Evolutionary conservation across 2,329 filamentous ascomycete genomes (phyloP).

Genomic region (Balansia obtecta): DNA sequence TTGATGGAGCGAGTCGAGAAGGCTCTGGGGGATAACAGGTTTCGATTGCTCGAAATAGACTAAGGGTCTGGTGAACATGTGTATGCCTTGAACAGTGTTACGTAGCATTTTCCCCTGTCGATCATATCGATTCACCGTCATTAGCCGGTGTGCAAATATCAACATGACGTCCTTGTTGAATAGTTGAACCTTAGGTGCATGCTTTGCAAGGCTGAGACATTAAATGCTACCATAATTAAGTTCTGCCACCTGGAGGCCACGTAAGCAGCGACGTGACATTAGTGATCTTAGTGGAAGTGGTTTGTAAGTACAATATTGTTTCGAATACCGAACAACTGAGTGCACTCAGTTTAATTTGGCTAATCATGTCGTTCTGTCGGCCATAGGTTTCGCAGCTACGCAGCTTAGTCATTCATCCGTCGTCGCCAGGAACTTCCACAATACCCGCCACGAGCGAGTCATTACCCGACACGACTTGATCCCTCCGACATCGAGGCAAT

Average conservation of each 20-base stretch:
- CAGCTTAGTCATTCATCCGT: constrained; percentile 48
- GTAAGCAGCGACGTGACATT: too few species aligned
- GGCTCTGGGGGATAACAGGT: constrained; percentile 49
- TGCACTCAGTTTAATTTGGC: too few species aligned
- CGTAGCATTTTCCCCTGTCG: constrained; percentile 48
- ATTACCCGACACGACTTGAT: background rate
- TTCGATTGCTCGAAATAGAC: constrained; percentile 36
- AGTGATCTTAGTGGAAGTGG: too few species aligned
- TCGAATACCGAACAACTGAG: too few species aligned
- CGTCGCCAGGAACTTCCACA: constrained; percentile 45
- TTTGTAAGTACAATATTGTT: too few species aligned
- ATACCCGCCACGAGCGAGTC: constrained; percentile 7
- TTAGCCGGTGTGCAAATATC: background rate
- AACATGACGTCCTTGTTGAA: background rate
- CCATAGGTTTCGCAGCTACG: background rate
- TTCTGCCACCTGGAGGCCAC: too few species aligned
- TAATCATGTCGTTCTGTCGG: too few species aligned
- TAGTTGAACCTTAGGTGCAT: too few species aligned
- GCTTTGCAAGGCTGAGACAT: too few species aligned
- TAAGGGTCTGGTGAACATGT: constrained; percentile 12
- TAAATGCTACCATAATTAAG: too few species aligned
- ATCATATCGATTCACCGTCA: constrained; percentile 14
- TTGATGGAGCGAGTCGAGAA: constrained; percentile 70
- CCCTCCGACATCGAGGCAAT: constrained; percentile 1
- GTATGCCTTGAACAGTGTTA: background rate